These are phyloP conservation scores for Tritrichomonas musculus DNA, from an alignment of 208 protist genomes.

Conservation along the genomic window DNA sequence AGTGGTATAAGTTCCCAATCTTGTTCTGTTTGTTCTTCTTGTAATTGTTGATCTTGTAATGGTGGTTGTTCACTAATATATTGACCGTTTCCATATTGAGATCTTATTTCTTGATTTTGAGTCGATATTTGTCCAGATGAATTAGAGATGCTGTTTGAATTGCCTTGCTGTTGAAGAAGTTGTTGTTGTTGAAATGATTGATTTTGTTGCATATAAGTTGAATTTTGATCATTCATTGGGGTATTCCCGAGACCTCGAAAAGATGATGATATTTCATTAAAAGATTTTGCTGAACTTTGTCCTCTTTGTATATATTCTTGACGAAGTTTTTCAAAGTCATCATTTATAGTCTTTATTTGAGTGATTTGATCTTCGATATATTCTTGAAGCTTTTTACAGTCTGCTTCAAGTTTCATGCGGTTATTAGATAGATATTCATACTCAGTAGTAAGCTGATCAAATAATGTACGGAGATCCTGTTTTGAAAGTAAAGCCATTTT, in stretches of 20 bases:
- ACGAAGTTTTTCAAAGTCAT: neutral
- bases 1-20: neutral
- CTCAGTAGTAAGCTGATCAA: neutral
- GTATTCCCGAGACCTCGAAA: no score
- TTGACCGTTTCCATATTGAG: no score
- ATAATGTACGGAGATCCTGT: no score
- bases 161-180: neutral
- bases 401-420: neutral
- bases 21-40: neutral
- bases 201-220: neutral
- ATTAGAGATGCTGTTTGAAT: neutral
- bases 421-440: neutral
- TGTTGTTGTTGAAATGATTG: neutral
- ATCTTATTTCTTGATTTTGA: no score
- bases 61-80: no score
- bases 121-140: neutral
- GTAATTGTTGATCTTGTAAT: neutral
- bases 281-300: no score
- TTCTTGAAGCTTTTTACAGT: neutral
- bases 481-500: no score
- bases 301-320: neutral
- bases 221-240: no score
- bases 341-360: constrained; percentile 19
- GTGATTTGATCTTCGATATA: neutral
- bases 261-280: no score